Evolutionary conservation across 2,329 filamentous ascomycete species (phyloP), one percentile per base, ranked within the genome.

Genomic region (Cladophialophora yegresii): DNA sequence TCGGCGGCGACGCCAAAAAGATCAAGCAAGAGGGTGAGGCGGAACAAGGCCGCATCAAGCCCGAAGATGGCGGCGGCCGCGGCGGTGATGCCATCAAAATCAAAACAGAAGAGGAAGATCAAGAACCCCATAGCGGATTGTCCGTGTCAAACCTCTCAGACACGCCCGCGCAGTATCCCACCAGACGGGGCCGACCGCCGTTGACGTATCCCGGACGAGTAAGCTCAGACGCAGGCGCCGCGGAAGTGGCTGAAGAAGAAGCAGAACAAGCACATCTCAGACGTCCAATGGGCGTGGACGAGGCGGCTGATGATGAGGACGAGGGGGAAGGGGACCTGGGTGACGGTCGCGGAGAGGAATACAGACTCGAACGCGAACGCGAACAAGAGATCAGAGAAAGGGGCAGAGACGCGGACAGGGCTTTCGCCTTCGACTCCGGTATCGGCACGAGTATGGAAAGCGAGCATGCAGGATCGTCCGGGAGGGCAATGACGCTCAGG

Each of bases 391-490:
- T 64, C 9, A 58, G 67, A n/a, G 63, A 64, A 13, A 63, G 63
- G 55, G 26, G n/a, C n/a, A n/a, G n/a, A n/a, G n/a, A n/a, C n/a
- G n/a, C n/a, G n/a, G n/a, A n/a, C n/a, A n/a, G n/a, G n/a, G n/a
- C n/a, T n/a, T n/a, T n/a, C n/a, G n/a, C 73, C 64, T 36, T 76
- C 8, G 81, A 83, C 69, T 82, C 79, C 20, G 84, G 84, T 0
- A 73, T 83, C 62, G 85, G 85, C 3, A 87, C 85, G 28, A 85
- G 84, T 23, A 64, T 77, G 62, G 78, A 80, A 55, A 71, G 69
- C 40, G 69, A 71, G 28, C 65, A 68, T 56, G 54, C 61, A 20
- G 58, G 49, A 13, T 47, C 58, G 12, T 62, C 62, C 3, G 36
- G 67, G 5, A 28, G 26, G 26, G 26, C 26, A 6, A 28, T 6